These are phyloP conservation scores for Panaeolus cyanescens DNA, from an alignment of 768 basidiomycete genomes.

Conservation along the genomic window DNA sequence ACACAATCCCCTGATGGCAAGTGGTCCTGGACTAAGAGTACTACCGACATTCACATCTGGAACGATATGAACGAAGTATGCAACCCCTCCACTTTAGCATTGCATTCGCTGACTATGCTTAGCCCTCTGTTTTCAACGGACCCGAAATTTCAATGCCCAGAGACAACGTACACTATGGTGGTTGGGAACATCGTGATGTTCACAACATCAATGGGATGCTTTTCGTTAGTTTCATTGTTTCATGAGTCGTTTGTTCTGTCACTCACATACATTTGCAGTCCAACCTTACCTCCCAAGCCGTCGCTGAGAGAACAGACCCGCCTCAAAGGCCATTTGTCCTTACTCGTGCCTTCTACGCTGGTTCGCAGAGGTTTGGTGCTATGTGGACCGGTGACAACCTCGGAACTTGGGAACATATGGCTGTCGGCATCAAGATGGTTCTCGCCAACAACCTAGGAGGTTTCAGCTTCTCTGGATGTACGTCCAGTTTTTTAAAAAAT, in stretches of 20 bases:
- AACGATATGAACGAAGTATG: conserved; percentile 99
- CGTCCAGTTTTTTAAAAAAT: conserved; percentile 32
- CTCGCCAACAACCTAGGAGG: conserved; percentile 87
- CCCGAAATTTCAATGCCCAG: conserved; percentile 85
- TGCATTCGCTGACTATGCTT: not conserved
- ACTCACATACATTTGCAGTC: conserved; percentile 47
- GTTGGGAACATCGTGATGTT: conserved; percentile 97
- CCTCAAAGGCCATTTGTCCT: conserved; percentile 92
- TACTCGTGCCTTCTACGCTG: conserved; percentile 92
- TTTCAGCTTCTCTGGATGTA: conserved; percentile 90
- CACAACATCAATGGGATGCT: conserved; percentile 99
- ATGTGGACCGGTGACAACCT: conserved; percentile 99
- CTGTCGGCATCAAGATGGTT: conserved; percentile 91
- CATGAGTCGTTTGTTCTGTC: not conserved
- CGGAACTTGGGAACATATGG: conserved; percentile 98
- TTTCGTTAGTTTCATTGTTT: conserved; percentile 48
- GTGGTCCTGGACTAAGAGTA: conserved; percentile 83
- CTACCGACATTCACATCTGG: conserved; percentile 89
- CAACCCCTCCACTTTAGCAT: not conserved
- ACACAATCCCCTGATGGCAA: conserved; percentile 48
- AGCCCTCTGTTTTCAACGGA: conserved; percentile 97
- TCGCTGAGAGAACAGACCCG: conserved; percentile 71
- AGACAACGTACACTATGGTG: conserved; percentile 79
- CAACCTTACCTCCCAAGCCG: conserved; percentile 81
- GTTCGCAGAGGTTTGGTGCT: conserved; percentile 93